Evolutionary conservation across 2,329 filamentous ascomycete genomes (phyloP), one percentile per base, ranked within the genome.

Genomic region (Penicillium hordei): DNA sequence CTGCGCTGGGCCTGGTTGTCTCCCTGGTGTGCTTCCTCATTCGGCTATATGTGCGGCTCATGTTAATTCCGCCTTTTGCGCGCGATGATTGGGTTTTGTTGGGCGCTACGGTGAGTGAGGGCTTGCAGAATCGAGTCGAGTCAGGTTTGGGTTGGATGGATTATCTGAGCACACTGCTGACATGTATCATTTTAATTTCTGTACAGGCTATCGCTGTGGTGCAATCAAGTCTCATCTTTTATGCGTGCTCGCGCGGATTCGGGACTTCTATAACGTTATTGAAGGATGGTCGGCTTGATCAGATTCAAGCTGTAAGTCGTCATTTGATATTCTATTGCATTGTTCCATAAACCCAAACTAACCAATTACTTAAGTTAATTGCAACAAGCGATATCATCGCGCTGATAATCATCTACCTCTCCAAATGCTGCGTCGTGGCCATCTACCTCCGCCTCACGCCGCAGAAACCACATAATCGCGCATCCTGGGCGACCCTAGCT

Each of bases 361-460:
- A 58, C 43, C 9, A 38, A 7, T 29, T 52, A 34, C 19, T 19
- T 7, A 34, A 70, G 68, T 62, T 70, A 27, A 45, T 75, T 34
- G 76, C 75, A 54, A 66, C 72, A 40, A 72, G 64, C 54, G 72
- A 82, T 57, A 65, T 79, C n/a, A 68, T 82, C 53, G 78, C 75
- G 52, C 61, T 81, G 42, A 40, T 78, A 33, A 70, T 74, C 1
- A 60, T 80, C 21, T 79, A 76, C 59, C 67, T 79, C 36, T 70
- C 65, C 19, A 71, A 71, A 63, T 70, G 67, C 52, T 70, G 69
- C 17, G 77, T 79, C 38, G 70, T 75, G 6, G 70, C 76, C 17
- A 74, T 82, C 12, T 76, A 79, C 52, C 67, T 78, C 21, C 78
- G 79, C 5, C 68, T 82, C 17, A 78, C 78, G 3, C 78, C 78